phyloP scores from a whole-genome alignment of 2,329 filamentous ascomycete genomes.

The Penicillium sp. region DNA sequence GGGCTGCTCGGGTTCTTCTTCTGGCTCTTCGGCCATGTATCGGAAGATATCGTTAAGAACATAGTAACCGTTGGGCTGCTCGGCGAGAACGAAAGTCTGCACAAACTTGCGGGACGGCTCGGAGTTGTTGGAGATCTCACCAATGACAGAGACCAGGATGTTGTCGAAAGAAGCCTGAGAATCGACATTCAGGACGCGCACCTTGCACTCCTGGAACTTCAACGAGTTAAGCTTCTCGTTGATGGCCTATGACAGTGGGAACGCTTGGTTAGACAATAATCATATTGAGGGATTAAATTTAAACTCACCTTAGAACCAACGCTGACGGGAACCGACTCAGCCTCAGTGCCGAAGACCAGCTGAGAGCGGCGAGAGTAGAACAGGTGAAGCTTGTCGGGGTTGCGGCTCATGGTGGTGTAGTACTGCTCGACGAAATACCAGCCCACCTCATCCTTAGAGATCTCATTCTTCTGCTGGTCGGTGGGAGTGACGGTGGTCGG shows the following conservation, averaged over 20 bases:
- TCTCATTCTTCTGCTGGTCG: slow-evolving; percentile 43
- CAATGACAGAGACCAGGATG: slow-evolving; percentile 97
- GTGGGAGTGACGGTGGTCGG: slow-evolving; percentile 38
- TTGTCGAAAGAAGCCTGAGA: slow-evolving; percentile 88
- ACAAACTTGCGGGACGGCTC: slow-evolving; percentile 92
- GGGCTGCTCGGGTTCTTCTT: slow-evolving; percentile 53
- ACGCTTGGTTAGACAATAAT: slow-evolving; percentile 7
- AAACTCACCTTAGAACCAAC: slow-evolving; percentile 78
- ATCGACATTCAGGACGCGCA: slow-evolving; percentile 96
- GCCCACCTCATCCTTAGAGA: slow-evolving; percentile 87
- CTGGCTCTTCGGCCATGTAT: slow-evolving; percentile 76
- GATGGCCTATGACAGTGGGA: slow-evolving; percentile 63
- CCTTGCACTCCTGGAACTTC: slow-evolving; percentile 96
- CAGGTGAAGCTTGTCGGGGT: slow-evolving; percentile 86
- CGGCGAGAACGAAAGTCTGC: slow-evolving; percentile 94
- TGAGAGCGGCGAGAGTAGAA: slow-evolving; percentile 97
- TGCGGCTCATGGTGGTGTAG: slow-evolving; percentile 95
- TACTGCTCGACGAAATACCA: slow-evolving; percentile 99
- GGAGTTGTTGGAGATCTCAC: slow-evolving; percentile 92
- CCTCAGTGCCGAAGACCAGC: slow-evolving; percentile 88
- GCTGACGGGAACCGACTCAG: slow-evolving; percentile 80
- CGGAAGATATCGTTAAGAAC: slow-evolving; percentile 98
- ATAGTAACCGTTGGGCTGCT: slow-evolving; percentile 96
- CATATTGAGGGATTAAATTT: slow-evolving; percentile 2
- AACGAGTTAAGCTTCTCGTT: slow-evolving; percentile 91